Percentiles rank a stretch among this genome's conserved stretches.
phyloP scores from a whole-genome alignment of 2,329 filamentous ascomycete genomes.

The Fusarium denticulatum region DNA sequence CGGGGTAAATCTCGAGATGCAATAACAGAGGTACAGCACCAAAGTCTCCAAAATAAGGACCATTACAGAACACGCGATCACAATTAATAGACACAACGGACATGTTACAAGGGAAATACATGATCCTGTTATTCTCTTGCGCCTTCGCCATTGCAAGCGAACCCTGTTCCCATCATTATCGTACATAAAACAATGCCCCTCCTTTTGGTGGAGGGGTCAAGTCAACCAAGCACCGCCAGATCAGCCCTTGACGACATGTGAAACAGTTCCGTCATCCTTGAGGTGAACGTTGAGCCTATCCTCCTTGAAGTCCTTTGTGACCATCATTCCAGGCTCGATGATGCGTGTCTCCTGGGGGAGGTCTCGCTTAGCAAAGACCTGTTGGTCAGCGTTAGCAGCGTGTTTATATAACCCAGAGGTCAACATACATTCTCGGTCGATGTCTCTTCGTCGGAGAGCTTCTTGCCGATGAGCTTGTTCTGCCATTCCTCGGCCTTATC shows the following conservation, averaged over 20 bases:
- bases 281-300: slow-evolving; percentile 69
- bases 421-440: slow-evolving; percentile 63
- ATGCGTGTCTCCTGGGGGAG: slow-evolving; percentile 66
- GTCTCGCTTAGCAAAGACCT: slow-evolving; percentile 70
- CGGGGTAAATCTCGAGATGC: slow-evolving; percentile 46
- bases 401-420: neutral
- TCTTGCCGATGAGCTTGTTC: slow-evolving; percentile 73
- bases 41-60: neutral
- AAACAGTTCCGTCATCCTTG: slow-evolving; percentile 68
- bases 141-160: neutral
- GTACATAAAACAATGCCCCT: slow-evolving; percentile 10
- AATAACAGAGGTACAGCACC: slow-evolving; percentile 31
- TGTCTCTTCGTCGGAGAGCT: slow-evolving; percentile 58
- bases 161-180: slow-evolving; percentile 17
- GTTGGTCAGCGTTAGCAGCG: neutral
- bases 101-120: neutral
- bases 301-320: slow-evolving; percentile 66
- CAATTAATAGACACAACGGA: neutral
- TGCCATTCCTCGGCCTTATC: slow-evolving; percentile 66
- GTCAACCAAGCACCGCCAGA: neutral
- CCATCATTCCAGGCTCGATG: slow-evolving; percentile 65
- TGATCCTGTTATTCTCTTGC: slow-evolving; percentile 24
- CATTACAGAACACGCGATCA: neutral
- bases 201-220: neutral
- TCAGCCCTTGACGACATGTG: slow-evolving; percentile 67